Percentiles rank a stretch among this genome's conserved stretches.
Evolutionary conservation across 495 filamentous ascomycete species (phyloP).

Genomic region (Xylaria venustula): DNA sequence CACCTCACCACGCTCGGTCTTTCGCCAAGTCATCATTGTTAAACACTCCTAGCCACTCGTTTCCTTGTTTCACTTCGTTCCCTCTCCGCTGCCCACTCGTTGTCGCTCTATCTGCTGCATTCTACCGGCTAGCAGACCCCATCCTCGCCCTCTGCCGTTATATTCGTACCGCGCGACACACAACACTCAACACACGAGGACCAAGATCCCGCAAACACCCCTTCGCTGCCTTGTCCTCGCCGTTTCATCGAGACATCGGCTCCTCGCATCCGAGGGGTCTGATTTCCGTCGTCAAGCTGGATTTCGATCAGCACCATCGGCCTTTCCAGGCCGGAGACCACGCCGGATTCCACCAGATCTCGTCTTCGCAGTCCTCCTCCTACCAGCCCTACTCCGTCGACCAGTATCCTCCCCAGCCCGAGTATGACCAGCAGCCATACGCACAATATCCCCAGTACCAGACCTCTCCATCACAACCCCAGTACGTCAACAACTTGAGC

Average conservation of each 20-base stretch:
- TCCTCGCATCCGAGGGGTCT: conserved; percentile 29
- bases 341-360: conserved; percentile 29
- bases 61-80: background rate
- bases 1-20: conserved; percentile 1
- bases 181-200: too few species aligned
- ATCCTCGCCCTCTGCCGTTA: background rate
- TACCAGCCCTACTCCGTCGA: conserved; percentile 15
- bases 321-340: conserved; percentile 27
- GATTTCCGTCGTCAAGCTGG: conserved; percentile 25
- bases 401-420: conserved; percentile 20
- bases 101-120: background rate
- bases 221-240: background rate
- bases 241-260: conserved; percentile 16
- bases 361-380: conserved; percentile 22
- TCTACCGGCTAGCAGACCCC: too few species aligned
- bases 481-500: conserved; percentile 53
- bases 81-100: background rate
- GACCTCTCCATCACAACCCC: conserved; percentile 11
- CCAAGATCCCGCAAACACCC: background rate
- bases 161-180: background rate
- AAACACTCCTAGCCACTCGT: conserved; percentile 4
- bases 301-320: conserved; percentile 26
- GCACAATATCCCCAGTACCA: conserved; percentile 21
- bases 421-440: conserved; percentile 25
- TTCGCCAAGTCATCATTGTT: conserved; percentile 4